A percentile compares a stretch with the other conserved stretches of the same genome.
Conservation (phyloP, 164 flowering plant genomes). For the Magnolia sinica region DNA sequence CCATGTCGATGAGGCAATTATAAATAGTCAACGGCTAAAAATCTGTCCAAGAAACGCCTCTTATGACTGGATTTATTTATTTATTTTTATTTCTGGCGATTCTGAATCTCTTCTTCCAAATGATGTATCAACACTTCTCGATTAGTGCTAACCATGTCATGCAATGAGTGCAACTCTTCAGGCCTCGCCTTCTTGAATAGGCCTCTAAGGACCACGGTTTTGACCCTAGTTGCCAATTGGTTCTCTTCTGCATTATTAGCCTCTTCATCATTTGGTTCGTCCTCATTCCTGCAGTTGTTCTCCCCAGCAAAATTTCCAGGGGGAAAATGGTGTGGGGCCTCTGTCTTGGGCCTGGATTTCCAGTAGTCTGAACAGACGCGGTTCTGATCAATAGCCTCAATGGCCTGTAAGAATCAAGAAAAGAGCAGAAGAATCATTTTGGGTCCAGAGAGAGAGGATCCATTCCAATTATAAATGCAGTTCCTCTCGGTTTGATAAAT, state of each 20-base stretch:
- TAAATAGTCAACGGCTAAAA: neutral
- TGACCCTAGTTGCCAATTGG: slow-evolving; percentile 3
- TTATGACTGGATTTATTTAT: neutral
- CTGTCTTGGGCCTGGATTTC: slow-evolving; percentile 55
- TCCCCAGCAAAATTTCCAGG: slow-evolving; percentile 8
- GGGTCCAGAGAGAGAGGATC: neutral
- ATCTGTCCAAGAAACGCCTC: too few relatives aligned
- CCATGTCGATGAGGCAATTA: neutral
- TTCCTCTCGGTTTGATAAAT: too few relatives aligned
- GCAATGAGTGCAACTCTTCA: slow-evolving; percentile 54
- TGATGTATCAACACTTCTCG: neutral
- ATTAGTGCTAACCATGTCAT: slow-evolving; percentile 7
- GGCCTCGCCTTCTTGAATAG: slow-evolving; percentile 65
- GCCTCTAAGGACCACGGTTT: slow-evolving; percentile 34
- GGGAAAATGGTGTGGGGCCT: slow-evolving; percentile 24
- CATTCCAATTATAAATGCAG: neutral
- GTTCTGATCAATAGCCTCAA: slow-evolving; percentile 54
- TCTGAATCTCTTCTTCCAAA: slow-evolving; percentile 1
- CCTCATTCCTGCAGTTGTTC: slow-evolving; percentile 7
- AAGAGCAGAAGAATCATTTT: neutral
- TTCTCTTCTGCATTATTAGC: slow-evolving; percentile 1
- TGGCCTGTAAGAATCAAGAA: slow-evolving; percentile 14
- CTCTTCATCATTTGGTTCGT: slow-evolving; percentile 3
- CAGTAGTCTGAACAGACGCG: slow-evolving; percentile 69
- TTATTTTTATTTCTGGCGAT: neutral